Conservation (phyloP, 1,284 basidiomycete species). For the Cutaneotrichosporon sp. region DNA sequence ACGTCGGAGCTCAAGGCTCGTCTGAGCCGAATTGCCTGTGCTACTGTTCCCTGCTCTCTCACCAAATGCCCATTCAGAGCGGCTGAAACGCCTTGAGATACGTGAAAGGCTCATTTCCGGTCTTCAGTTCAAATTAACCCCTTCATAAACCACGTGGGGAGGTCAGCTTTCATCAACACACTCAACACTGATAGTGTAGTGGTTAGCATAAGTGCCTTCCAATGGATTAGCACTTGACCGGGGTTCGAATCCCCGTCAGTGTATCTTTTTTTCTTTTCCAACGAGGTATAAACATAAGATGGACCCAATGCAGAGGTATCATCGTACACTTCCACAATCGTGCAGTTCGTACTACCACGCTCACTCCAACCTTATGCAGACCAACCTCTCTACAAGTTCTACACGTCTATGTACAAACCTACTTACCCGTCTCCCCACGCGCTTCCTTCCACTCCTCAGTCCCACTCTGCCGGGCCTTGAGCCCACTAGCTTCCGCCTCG, state of each 20-base stretch:
- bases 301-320: too few species aligned
- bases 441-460: slow-evolving; percentile 53
- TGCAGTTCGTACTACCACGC: too few species aligned
- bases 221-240: slow-evolving; percentile 11
- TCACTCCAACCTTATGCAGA: too few species aligned
- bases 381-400: background rate
- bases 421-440: slow-evolving; percentile 44
- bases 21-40: too few species aligned
- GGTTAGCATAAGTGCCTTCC: slow-evolving; percentile 12
- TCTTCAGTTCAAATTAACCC: background rate
- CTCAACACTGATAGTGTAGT: slow-evolving; percentile 8
- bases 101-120: too few species aligned
- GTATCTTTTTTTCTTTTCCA: background rate
- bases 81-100: too few species aligned
- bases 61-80: too few species aligned
- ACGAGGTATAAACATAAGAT: too few species aligned
- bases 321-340: too few species aligned
- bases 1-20: background rate
- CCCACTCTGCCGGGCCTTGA: slow-evolving; percentile 51
- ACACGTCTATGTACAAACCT: background rate
- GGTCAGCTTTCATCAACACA: background rate
- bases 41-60: too few species aligned
- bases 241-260: slow-evolving; percentile 11
- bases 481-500: slow-evolving; percentile 36
- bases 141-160: background rate